Evolutionary conservation across 2,329 filamentous ascomycete species (phyloP), one percentile per base, ranked within the genome.

Genomic region (Amphichorda felina): DNA sequence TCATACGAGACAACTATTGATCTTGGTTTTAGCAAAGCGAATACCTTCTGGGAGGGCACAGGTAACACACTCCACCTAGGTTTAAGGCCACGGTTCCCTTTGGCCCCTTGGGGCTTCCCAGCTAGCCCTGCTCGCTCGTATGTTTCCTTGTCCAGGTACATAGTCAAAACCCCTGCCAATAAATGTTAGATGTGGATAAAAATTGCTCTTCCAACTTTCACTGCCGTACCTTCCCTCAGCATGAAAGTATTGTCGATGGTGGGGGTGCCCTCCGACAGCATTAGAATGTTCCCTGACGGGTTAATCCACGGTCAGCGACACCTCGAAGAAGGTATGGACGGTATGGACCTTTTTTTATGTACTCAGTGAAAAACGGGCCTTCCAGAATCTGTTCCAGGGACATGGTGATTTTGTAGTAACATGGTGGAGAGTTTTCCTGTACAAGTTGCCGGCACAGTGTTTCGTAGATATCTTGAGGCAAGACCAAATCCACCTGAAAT

Each of bases 121-220:
- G 78, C 72, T 1, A 98, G 64, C 0, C 91, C 91, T 32, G 81
- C 78, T 33, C 79, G 72, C 55, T 96, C 87, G 55, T 88, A 95
- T 1, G 74, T 77, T 36, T 87, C 77, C 45, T 80, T 86, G 43
- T 86, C 81, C 18, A 96, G 66, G 46, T 85, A 82, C 46, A 98
- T 67, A 4, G 69, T 75, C 24, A 98, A 64, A 1, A 72, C 60
- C 1, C 85, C 85, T 83, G 3, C 5, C 18, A 17, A 24, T 2
- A 25, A 21, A 29, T 35, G 16, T 35, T 21, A 34, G 28, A 27
- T 15, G 19, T 8, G 28, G 18, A 14, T 15, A 10, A 11, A 32
- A 17, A 24, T 15, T n/a, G n/a, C n/a, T 11, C 16, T 11, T 28
- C 11, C 19, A 8, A 29, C 34, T 34, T 8, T 8, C n/a, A 4